phyloP scores from a whole-genome alignment of 768 basidiomycete genomes.

The Trametes cinnabarina region DNA sequence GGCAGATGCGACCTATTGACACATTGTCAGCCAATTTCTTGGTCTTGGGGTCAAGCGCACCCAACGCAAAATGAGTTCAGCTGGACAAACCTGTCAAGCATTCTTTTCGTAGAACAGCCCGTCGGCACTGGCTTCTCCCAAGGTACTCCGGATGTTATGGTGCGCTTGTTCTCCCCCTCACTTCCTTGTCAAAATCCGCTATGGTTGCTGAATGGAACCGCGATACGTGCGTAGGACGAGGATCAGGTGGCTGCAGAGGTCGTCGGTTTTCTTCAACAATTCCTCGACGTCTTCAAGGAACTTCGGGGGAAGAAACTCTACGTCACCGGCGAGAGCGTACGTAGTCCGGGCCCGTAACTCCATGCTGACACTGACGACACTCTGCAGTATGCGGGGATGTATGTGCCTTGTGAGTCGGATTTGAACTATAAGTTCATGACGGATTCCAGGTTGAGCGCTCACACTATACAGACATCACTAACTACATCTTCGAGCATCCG shows the following conservation, averaged over 20 bases:
- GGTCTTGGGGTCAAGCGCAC: conserved; percentile 61
- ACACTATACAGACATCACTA: conserved; percentile 58
- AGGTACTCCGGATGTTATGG: conserved; percentile 57
- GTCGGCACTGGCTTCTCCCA: conserved; percentile 79
- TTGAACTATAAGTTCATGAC: no score
- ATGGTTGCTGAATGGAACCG: no score
- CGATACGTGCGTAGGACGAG: conserved; percentile 39
- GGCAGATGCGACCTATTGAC: neutral
- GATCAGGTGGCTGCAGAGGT: conserved; percentile 55
- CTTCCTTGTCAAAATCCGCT: neutral
- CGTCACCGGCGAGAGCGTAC: conserved; percentile 73
- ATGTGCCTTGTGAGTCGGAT: conserved; percentile 50
- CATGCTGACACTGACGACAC: neutral
- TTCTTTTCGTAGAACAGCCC: conserved; percentile 77
- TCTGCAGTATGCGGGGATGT: conserved; percentile 70
- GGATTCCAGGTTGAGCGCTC: no score
- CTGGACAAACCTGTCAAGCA: conserved; percentile 78
- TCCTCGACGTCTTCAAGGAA: conserved; percentile 71
- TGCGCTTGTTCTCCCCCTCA: conserved; percentile 7
- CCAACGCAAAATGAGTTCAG: conserved; percentile 65
- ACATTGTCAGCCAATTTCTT: conserved; percentile 57
- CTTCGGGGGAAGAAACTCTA: conserved; percentile 71
- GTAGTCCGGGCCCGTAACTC: no score
- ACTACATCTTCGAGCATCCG: conserved; percentile 66
- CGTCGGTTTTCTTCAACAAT: conserved; percentile 68